Conservation (phyloP, 2,329 filamentous ascomycete species). For the Trichothecium sympodiale region DNA sequence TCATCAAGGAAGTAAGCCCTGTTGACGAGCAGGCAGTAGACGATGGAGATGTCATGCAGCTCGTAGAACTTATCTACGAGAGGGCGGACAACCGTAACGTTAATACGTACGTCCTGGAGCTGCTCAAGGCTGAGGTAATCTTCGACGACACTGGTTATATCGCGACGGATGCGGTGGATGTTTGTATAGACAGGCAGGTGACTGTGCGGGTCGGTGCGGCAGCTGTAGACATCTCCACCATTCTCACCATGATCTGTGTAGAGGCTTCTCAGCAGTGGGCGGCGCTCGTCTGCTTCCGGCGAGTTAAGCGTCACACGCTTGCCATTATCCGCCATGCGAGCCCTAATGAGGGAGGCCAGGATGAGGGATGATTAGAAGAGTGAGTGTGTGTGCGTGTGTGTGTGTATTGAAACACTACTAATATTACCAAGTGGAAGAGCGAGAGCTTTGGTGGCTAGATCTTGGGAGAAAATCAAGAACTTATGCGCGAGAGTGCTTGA, state of each 20-base stretch:
- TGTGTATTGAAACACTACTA: too few species aligned
- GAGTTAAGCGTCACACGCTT: background rate
- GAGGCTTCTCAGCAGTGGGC: slow-evolving; percentile 21
- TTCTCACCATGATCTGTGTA: slow-evolving; percentile 17
- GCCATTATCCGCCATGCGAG: slow-evolving; percentile 1
- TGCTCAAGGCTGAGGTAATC: slow-evolving; percentile 60
- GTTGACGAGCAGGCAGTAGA: slow-evolving; percentile 78
- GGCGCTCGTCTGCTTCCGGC: slow-evolving; percentile 17
- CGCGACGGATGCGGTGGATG: slow-evolving; percentile 59
- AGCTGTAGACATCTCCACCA: slow-evolving; percentile 34
- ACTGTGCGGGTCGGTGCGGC: slow-evolving; percentile 45
- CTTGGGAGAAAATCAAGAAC: too few species aligned
- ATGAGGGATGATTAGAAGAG: background rate
- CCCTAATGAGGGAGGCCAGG: background rate
- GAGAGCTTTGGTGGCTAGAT: too few species aligned
- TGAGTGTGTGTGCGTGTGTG: too few species aligned
- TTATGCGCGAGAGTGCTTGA: too few species aligned
- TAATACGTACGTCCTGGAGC: slow-evolving; percentile 70
- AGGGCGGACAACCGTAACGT: slow-evolving; percentile 67
- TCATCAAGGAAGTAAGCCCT: slow-evolving; percentile 69
- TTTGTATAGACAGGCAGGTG: slow-evolving; percentile 65
- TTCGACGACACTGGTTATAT: slow-evolving; percentile 53
- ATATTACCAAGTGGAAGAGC: too few species aligned
- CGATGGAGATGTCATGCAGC: slow-evolving; percentile 68
- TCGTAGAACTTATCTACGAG: slow-evolving; percentile 77